Evolutionary conservation across 441 rosid species (phyloP).

Genomic region (Sinapis alba): DNA sequence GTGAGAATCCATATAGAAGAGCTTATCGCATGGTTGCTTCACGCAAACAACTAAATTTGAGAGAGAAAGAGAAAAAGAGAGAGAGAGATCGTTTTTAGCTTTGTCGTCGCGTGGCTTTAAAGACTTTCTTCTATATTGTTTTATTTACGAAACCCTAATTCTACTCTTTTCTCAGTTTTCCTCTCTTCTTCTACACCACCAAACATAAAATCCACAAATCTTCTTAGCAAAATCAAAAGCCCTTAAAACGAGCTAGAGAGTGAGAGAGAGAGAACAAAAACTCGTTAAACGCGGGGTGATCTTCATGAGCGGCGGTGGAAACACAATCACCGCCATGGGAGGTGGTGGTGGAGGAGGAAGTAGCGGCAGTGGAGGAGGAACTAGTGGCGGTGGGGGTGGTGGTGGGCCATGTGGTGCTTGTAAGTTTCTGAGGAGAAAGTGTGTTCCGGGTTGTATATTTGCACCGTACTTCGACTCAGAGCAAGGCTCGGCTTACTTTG

Average conservation of each 20-base stretch:
- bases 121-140: conserved; percentile 58
- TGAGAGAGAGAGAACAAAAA: background rate
- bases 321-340: conserved; percentile 47
- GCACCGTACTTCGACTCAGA: conserved; percentile 93
- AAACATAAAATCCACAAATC: conserved; percentile 11
- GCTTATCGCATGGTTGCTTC: conserved; percentile 92
- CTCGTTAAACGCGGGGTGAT: conserved; percentile 15
- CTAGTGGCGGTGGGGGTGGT: conserved; percentile 45
- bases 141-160: conserved; percentile 41
- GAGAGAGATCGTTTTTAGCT: conserved; percentile 42
- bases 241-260: conserved; percentile 21
- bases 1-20: conserved; percentile 42
- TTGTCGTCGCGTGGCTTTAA: conserved; percentile 92
- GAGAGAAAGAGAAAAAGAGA: conserved; percentile 19
- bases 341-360: conserved; percentile 46
- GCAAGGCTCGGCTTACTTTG: conserved; percentile 94
- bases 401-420: conserved; percentile 96
- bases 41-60: conserved; percentile 86
- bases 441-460: conserved; percentile 82
- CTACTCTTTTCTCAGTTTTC: conserved; percentile 23
- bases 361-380: conserved; percentile 36
- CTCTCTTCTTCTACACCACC: conserved; percentile 35
- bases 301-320: conserved; percentile 51
- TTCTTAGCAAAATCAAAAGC: background rate
- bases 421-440: conserved; percentile 90